Evolutionary conservation across 2,329 filamentous ascomycete genomes (phyloP).

Genomic region (Pestalotiopsis sp.): DNA sequence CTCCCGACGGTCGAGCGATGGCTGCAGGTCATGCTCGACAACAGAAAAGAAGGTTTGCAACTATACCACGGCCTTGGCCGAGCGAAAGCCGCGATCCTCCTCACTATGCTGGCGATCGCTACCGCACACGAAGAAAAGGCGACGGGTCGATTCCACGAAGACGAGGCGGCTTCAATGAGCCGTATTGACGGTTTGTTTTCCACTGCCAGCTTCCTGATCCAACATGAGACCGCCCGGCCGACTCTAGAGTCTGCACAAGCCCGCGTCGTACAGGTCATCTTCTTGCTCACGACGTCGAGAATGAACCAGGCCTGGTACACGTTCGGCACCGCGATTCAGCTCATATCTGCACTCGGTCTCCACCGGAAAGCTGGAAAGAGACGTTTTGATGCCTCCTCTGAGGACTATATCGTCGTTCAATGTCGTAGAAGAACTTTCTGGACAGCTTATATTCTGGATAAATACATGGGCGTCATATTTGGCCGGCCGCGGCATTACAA

Average conservation of each 20-base stretch:
- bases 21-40: slow-evolving; percentile 42
- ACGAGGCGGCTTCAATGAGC: slow-evolving; percentile 21
- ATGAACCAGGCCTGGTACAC: slow-evolving; percentile 64
- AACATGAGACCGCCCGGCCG: slow-evolving; percentile 54
- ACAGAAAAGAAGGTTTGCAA: slow-evolving; percentile 36
- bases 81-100: slow-evolving; percentile 48
- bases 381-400: background rate
- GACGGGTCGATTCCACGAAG: slow-evolving; percentile 24
- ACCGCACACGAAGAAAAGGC: slow-evolving; percentile 46
- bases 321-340: slow-evolving; percentile 59
- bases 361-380: slow-evolving; percentile 30
- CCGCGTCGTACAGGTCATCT: slow-evolving; percentile 59
- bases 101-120: slow-evolving; percentile 51
- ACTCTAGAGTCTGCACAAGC: slow-evolving; percentile 60
- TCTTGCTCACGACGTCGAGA: slow-evolving; percentile 59
- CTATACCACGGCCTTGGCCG: slow-evolving; percentile 41
- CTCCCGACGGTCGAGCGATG: slow-evolving; percentile 51
- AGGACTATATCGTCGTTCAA: slow-evolving; percentile 50
- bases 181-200: slow-evolving; percentile 28
- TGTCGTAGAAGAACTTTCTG: slow-evolving; percentile 60
- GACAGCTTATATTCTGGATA: slow-evolving; percentile 64
- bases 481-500: slow-evolving; percentile 63
- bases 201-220: slow-evolving; percentile 41
- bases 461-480: slow-evolving; percentile 65
- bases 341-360: slow-evolving; percentile 49